Evolutionary conservation across 768 basidiomycete genomes (phyloP), one percentile per base, ranked within the genome.

Genomic region (Suillus luteus): DNA sequence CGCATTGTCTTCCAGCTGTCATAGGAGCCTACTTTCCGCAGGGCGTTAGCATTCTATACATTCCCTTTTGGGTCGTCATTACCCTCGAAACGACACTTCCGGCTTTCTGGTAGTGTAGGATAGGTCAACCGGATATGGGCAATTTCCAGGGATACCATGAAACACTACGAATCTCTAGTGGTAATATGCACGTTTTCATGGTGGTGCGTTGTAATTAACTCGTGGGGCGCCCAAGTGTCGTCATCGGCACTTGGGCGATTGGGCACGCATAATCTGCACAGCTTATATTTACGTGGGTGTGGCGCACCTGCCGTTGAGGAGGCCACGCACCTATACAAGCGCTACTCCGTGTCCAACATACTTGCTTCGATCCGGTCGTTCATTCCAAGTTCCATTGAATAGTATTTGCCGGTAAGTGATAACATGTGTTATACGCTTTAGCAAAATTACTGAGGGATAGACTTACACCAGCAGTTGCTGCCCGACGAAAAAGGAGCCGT

Each of bases 21-120:
- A 5, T 49, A 12, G 17, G 12, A 48, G 24, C 48, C 9, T 12
- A 19, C 46, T 24, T 24, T 24, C 22, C 48, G 11, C 22, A 22
- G 49, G 24, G 11, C 22, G 46, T 44, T 24, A 24, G 46, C 10
- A 24, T 4, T 22, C 17, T 1, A 17, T 52, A 10, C 10, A 19
- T 52, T 33, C 5, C 31, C 31, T n/a, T 67, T 2, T 75, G 68
- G 69, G 54, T 75, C 48, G 27, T 41, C 9, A 66, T 72, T 24
- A 68, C 51, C 24, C 55, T 73, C 1, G 40, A 35, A 0, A 60
- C 70, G 48, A 71, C 65, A 33, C 40, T 69, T 31, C 1, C 62
- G 66, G 70, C 41, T 72, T 73, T 71, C 69, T n/a, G 66, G 71
- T 19, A 67, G 74, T 48, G 65, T 71, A 27, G 78, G 81, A 17